Evolutionary conservation across 805 yeast genomes (phyloP), one percentile per base, ranked within the genome.

Genomic region (Citeromyces matritensis): DNA sequence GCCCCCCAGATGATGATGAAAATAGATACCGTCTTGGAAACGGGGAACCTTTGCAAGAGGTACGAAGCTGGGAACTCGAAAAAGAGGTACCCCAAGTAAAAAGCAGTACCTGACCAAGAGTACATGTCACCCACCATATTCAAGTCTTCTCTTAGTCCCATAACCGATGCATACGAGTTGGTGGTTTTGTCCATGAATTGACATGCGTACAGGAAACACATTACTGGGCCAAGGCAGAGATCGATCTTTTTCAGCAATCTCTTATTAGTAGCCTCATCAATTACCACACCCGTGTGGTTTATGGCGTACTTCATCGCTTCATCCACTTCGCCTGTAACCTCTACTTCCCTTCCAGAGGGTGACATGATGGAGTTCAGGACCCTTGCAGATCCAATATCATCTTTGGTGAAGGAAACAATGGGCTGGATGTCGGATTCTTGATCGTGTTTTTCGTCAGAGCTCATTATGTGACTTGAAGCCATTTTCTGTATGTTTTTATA

Each of bases 121-220:
- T 47, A 37, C 44, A 41, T 39, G 25, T 52, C 41, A 13, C 53
- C 53, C 6, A 33, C 39, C 62, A 57, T 57, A 12, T 51, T 36
- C 38, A 57, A 45, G 33, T 51, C 61, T 8, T 39, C 39, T 33
- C 55, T 42, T 24, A 58, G 38, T 9, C 61, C 62, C 39, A 58
- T 45, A 25, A 57, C 42, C 1, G 57, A 35, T 13, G 58, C 58
- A 35, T 48, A 56, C 7, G 57, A 45, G 34, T 49, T 53, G 10
- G 61, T 42, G 13, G 51, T 42, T 37, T 63, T 62, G 39, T 56
- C 60, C 57, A 54, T 64, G 42, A 57, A 67, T 44, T 68, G 75
- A 12, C 60, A 47, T 11, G 66, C 57, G 46, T 66, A 68, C 31
- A 65, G 39, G 21, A 59, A 35, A 35, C 63, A 60, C 53, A 68